These are phyloP conservation scores for Emericellopsis terricola DNA, from an alignment of 495 filamentous ascomycete genomes.

Conservation along the genomic window DNA sequence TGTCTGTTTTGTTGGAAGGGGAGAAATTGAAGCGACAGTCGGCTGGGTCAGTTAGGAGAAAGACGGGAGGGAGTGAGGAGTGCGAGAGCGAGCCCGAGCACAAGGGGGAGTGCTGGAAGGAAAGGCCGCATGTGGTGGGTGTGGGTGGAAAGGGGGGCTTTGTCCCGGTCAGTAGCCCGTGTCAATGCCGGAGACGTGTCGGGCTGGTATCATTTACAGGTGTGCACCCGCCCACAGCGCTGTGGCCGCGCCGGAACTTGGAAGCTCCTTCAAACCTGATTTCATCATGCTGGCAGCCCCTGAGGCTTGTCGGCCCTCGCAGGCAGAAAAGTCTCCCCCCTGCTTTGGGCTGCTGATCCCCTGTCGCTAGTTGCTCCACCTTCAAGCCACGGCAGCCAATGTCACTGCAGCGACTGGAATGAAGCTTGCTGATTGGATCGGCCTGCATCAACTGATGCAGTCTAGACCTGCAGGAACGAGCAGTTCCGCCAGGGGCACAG, in stretches of 20 bases:
- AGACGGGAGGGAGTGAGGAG: constrained; percentile 1
- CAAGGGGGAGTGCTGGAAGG: neutral
- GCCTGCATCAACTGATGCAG: neutral
- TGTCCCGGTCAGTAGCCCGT: no score
- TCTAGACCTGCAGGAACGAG: neutral
- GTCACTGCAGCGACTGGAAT: neutral
- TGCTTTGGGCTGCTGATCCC: neutral
- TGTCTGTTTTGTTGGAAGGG: constrained; percentile 3
- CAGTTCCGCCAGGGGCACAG: no score
- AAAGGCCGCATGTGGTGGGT: neutral
- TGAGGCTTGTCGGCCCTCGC: neutral
- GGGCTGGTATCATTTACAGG: no score
- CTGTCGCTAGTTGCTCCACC: neutral
- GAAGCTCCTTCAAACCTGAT: no score
- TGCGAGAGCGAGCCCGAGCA: neutral
- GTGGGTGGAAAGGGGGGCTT: no score
- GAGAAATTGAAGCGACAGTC: neutral
- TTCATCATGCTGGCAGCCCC: no score
- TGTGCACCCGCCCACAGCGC: no score
- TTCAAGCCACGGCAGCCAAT: constrained; percentile 1
- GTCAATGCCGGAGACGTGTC: no score
- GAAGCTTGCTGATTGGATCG: constrained; percentile 1
- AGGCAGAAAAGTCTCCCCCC: neutral
- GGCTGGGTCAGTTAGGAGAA: neutral
- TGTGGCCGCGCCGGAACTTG: no score